Base-by-base conservation (phyloP, 441 rosid species). In the Capsella rubella region DNA sequence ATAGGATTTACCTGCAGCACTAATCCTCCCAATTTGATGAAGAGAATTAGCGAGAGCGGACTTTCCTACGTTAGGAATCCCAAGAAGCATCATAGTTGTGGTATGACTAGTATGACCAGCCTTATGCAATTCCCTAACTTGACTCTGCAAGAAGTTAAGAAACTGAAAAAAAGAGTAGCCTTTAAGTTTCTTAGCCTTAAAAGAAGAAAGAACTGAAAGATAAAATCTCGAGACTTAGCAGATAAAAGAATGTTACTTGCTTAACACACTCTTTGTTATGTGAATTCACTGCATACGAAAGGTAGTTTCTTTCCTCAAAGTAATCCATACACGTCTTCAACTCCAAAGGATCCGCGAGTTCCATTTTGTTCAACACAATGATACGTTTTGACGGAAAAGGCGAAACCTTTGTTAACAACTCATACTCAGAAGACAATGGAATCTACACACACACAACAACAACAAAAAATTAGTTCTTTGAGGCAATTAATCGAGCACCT, bases 61-160 rank as follows among this genome's bases (percentile, higher is more conserved):
- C 57, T 91, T 91, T 64, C 98, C 97, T 15, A 85, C 90, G 34
- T 88, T 93, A 15, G 98, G 97, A 78, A 91, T 82, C 77, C 97
- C 98, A 5, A 85, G 84, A 29, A 93, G 79, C 94, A 93, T 83
- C 52, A 85, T 66, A 34, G 90, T 85, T 66, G 81, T 67, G 37
- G 97, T 85, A 62, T 61, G 75, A 75, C 82, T 50, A 52, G 79
- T 77, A 75, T 79, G 69, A 35, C 82, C 93, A 37, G 64, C 25
- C 65, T 65, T 87, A 70, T 84, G 83, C 76, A 84, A 53, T 73
- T 80, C 80, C 80, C 92, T 85, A 32, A 87, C 78, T 76, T 78
- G 87, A 58, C 84, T 84, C 83, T 89, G 98, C 69, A 93, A 77
- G 54, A 83, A 86, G 68, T 89, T 86, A 37, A 93, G 91, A 71